Evolutionary conservation across 768 basidiomycete genomes (phyloP).

Genomic region (Lactifluus piperatus): DNA sequence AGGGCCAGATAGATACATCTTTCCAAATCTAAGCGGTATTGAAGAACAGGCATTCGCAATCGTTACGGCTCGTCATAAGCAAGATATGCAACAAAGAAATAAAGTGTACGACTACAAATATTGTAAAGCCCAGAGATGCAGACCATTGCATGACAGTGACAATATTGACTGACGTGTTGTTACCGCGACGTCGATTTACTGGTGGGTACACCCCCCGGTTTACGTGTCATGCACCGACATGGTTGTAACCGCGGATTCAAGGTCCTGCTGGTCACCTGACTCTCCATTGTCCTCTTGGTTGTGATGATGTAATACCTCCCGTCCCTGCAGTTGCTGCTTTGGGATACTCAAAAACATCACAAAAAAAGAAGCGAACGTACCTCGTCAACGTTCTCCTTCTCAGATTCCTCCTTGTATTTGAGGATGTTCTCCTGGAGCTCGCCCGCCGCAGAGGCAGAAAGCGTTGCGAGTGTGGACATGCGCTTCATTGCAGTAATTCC

Average conservation of each 20-base stretch:
- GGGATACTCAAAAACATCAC: too few relatives aligned
- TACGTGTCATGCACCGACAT: neutral
- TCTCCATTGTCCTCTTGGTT: neutral
- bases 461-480: constrained; percentile 51
- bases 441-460: constrained; percentile 32
- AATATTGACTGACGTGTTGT: neutral
- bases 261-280: too few relatives aligned
- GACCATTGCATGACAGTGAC: neutral
- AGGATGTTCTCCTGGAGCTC: constrained; percentile 50
- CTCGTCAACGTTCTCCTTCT: constrained; percentile 34
- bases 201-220: neutral
- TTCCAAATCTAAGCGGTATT: neutral
- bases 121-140: neutral
- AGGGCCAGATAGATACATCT: too few relatives aligned
- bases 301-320: constrained; percentile 15
- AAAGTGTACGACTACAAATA: neutral
- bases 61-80: neutral
- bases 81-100: neutral
- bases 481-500: constrained; percentile 81
- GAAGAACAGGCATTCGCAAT: neutral
- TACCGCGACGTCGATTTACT: too few relatives aligned
- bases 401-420: constrained; percentile 76
- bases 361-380: constrained; percentile 8
- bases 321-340: constrained; percentile 3
- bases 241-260: neutral